These are phyloP conservation scores for Lolium rigidum DNA, from an alignment of 176 grass and related monocot genomes.

Conservation along the genomic window DNA sequence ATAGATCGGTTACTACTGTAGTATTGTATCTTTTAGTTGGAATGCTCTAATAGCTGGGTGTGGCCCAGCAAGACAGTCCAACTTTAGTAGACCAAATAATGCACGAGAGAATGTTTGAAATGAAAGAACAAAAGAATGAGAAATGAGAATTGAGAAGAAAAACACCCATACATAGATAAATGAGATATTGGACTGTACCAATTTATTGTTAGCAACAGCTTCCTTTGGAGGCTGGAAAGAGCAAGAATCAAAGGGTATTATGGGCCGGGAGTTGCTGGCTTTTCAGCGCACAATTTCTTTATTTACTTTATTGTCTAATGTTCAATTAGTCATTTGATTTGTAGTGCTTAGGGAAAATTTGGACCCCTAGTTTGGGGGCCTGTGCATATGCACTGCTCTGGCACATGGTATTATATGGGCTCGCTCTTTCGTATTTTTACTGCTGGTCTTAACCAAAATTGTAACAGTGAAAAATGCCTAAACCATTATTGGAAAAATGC, in stretches of 20 bases:
- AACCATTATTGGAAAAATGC: background rate
- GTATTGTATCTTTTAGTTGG: background rate
- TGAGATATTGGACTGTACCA: background rate
- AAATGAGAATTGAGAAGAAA: background rate
- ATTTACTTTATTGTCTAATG: background rate
- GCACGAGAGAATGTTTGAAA: background rate
- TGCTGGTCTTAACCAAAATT: background rate
- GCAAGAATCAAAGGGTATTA: background rate
- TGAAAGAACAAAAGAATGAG: background rate
- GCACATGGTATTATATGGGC: background rate
- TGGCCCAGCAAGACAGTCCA: background rate
- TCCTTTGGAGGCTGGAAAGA: background rate
- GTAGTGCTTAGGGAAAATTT: background rate
- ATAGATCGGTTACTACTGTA: background rate
- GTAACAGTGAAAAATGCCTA: background rate
- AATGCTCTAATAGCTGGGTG: background rate
- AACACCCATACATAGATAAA: background rate
- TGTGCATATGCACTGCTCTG: background rate
- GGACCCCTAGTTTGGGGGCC: background rate
- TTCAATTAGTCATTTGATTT: background rate
- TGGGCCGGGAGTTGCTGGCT: background rate
- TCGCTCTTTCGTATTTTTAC: background rate
- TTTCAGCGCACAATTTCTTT: background rate
- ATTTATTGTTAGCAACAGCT: background rate
- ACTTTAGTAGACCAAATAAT: slow-evolving; percentile 1